Conservation (phyloP, 148 eudicot genomes). For the Chenopodium suecicum region DNA sequence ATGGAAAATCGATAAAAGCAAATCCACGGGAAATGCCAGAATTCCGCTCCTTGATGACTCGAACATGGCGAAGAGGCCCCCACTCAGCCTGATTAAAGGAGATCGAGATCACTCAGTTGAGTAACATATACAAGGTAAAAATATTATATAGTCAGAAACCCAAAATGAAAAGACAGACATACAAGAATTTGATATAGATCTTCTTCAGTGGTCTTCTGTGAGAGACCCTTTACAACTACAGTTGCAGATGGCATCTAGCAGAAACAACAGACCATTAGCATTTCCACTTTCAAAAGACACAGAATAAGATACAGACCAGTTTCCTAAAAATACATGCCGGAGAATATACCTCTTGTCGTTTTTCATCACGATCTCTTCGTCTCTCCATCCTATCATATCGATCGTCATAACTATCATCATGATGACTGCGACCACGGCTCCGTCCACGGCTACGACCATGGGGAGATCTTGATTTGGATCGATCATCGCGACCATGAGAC, state of each 20-base stretch:
- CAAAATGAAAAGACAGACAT: conserved; percentile 18
- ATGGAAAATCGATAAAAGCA: conserved; percentile 93
- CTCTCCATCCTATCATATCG: conserved; percentile 64
- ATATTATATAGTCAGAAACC: not conserved
- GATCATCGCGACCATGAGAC: conserved; percentile 78
- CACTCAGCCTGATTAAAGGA: conserved; percentile 77
- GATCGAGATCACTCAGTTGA: not conserved
- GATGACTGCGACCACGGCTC: conserved; percentile 75
- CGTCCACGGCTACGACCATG: conserved; percentile 77
- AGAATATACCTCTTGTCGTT: conserved; percentile 61
- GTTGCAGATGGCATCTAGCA: conserved; percentile 88
- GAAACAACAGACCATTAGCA: conserved; percentile 5
- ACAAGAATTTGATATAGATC: conserved; percentile 94
- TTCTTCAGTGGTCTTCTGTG: conserved; percentile 94
- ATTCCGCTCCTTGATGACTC: conserved; percentile 86
- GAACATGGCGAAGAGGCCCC: conserved; percentile 95
- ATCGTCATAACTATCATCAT: conserved; percentile 75
- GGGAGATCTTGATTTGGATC: conserved; percentile 74
- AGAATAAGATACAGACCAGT: not conserved
- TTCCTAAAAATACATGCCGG: conserved; percentile 40
- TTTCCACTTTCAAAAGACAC: not conserved
- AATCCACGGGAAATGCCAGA: conserved; percentile 95
- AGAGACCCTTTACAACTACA: conserved; percentile 93
- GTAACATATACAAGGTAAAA: not conserved
- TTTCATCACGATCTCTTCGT: conserved; percentile 82